phyloP scores from a whole-genome alignment of 192 early-diverging fungal species.

The Tieghemiomyces parasiticus region DNA sequence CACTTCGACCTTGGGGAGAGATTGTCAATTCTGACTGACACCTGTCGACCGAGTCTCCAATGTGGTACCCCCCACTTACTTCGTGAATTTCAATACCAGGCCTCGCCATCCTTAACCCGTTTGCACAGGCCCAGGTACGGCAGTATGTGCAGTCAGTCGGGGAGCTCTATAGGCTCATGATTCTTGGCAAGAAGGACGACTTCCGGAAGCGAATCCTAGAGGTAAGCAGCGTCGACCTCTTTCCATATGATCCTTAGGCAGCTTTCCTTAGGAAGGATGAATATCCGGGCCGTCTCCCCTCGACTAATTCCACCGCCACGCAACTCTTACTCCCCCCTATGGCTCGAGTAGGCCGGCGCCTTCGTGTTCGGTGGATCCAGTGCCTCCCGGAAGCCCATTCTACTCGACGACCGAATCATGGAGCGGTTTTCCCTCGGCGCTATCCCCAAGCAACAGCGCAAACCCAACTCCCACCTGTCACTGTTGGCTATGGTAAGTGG shows the following conservation, averaged over 20 bases:
- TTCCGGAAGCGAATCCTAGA: conserved; percentile 54
- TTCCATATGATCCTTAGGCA: neutral
- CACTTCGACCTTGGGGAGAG: no score
- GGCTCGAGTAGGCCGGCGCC: conserved; percentile 39
- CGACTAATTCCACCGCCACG: neutral
- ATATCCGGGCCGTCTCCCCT: neutral
- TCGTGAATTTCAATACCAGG: no score
- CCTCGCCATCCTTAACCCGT: conserved; percentile 84
- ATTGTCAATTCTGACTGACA: no score
- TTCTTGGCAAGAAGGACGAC: conserved; percentile 63
- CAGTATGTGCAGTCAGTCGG: conserved; percentile 83
- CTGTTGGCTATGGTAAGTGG: conserved; percentile 64
- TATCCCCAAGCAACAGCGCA: conserved; percentile 50
- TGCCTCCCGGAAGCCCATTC: conserved; percentile 41
- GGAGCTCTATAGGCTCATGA: conserved; percentile 90
- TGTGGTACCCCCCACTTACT: no score
- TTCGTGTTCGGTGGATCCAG: conserved; percentile 71
- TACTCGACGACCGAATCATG: conserved; percentile 64
- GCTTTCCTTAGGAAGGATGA: neutral
- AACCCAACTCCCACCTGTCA: conserved; percentile 86
- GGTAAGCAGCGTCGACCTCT: conserved; percentile 24
- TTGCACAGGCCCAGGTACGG: conserved; percentile 63
- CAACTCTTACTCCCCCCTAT: neutral
- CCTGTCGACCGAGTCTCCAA: no score
- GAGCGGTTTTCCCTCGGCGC: conserved; percentile 79